Percentiles rank a stretch among this genome's conserved stretches.
These are phyloP conservation scores for Lophiostoma macrostomum DNA, from an alignment of 495 filamentous ascomycete genomes.

Conservation along the genomic window DNA sequence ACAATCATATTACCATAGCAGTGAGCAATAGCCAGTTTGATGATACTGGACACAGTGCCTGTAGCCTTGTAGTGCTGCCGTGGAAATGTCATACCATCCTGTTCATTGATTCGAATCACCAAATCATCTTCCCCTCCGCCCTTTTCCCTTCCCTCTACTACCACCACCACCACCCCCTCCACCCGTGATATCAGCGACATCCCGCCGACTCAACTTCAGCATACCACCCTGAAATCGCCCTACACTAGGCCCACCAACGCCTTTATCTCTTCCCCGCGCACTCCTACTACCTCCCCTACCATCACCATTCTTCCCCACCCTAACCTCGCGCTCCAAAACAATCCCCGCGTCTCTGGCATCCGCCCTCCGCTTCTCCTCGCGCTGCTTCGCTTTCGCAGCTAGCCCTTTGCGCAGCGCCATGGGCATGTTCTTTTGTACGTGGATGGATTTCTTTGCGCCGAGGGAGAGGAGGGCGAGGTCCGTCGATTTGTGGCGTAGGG, in stretches of 20 bases:
- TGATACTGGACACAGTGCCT: too few relatives aligned
- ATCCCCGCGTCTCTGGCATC: constrained; percentile 90
- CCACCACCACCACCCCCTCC: constrained; percentile 29
- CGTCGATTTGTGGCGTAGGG: constrained; percentile 68
- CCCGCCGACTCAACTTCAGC: constrained; percentile 72
- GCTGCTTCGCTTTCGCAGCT: constrained; percentile 55
- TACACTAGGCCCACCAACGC: constrained; percentile 69
- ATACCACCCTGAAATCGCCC: constrained; percentile 78
- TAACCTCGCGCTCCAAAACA: constrained; percentile 67
- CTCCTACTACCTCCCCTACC: too few relatives aligned
- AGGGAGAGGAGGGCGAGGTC: constrained; percentile 79
- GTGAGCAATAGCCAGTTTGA: too few relatives aligned
- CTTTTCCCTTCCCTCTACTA: constrained; percentile 36
- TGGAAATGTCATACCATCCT: too few relatives aligned
- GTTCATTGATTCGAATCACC: too few relatives aligned
- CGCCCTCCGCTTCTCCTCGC: constrained; percentile 66
- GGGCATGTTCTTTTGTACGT: constrained; percentile 78
- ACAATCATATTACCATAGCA: too few relatives aligned
- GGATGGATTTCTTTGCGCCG: constrained; percentile 71
- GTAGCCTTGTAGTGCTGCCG: too few relatives aligned
- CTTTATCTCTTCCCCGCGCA: constrained; percentile 55
- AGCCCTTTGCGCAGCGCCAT: constrained; percentile 78
- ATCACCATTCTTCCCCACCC: constrained; percentile 46
- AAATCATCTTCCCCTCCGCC: constrained; percentile 5
- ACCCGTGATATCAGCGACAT: constrained; percentile 67